Evolutionary conservation across 331 rosid species (phyloP), one percentile per base, ranked within the genome.

Genomic region (Pyrus hybrid): DNA sequence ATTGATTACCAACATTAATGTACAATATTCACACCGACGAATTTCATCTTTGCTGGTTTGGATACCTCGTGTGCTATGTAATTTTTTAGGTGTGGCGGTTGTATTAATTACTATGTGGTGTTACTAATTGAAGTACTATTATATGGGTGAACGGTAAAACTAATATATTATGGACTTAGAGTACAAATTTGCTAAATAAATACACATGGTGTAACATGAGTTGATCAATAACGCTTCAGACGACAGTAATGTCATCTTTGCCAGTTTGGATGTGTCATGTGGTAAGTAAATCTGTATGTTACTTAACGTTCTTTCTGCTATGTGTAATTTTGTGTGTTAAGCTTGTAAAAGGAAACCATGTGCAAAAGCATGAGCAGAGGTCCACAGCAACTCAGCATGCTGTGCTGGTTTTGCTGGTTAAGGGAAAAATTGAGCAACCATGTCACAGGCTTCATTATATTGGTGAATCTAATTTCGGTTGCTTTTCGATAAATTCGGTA

Each of bases 251-350:
- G 56, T 49, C 56, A 16, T 67, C 6, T 82, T 78, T 77, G 81
- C 81, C 47, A 29, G 26, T 79, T 63, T 75, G 76, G 47, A 63
- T 51, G 53, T 70, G 72, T 80, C 51, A 51, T 64, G n/a, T 49
- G 56, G 8, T 17, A 16, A 5, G n/a, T 26, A 62, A 26, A 62
- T 62, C 8, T 72, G 20, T 29, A 66, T 66, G 25, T 33, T 49
- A 60, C 76, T 72, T 23, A 23, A 72, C 68, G 68, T 35, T 22
- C 26, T 16, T 72, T 5, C 25, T 72, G 56, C 23, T 35, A 21
- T 54, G 49, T n/a, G 13, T 33, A 66, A n/a, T 66, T 58, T 9
- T 23, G 67, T 7, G 13, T 26, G 9, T 62, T 22, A 58, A 58
- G 30, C 35, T 13, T 17, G 2, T 20, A 30, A 64, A 25, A 18